These are phyloP conservation scores for Neckera pumila DNA, from an alignment of 225 moss, liverwort and hornwort species.

Conservation along the genomic window DNA sequence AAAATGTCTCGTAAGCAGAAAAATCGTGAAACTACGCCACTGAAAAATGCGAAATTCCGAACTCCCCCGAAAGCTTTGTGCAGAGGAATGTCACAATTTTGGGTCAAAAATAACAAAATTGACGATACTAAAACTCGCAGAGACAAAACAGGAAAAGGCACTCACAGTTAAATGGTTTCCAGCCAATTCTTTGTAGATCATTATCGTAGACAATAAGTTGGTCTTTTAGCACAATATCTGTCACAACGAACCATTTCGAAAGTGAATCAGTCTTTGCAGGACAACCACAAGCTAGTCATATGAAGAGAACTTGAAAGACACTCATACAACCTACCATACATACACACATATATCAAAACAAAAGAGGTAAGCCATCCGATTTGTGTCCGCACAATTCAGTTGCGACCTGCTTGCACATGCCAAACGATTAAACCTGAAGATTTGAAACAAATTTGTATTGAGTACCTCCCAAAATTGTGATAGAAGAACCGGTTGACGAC, in stretches of 20 bases:
- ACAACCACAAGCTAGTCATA: not conserved
- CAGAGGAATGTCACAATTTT: not conserved
- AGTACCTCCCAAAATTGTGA: constrained; percentile 10
- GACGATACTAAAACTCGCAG: not conserved
- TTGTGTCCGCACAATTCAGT: not conserved
- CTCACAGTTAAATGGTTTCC: constrained; percentile 44
- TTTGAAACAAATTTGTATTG: not conserved
- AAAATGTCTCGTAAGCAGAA: not conserved
- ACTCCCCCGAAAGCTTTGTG: too few relatives aligned
- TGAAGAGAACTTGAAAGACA: not conserved
- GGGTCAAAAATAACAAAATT: not conserved
- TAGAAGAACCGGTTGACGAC: not conserved
- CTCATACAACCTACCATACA: not conserved
- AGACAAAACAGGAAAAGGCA: not conserved
- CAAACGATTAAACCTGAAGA: not conserved
- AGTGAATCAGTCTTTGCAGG: not conserved
- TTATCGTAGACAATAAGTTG: constrained; percentile 55
- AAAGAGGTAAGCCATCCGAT: not conserved
- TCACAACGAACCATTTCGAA: not conserved
- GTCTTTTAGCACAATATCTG: constrained; percentile 62
- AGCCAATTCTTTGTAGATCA: constrained; percentile 19
- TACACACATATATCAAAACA: not conserved
- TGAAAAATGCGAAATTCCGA: not conserved
- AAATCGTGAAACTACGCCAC: not conserved
- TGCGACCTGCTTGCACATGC: not conserved